Evolutionary conservation across 108 stramenopile genomes (phyloP).

Genomic region (Seminavis robusta): DNA sequence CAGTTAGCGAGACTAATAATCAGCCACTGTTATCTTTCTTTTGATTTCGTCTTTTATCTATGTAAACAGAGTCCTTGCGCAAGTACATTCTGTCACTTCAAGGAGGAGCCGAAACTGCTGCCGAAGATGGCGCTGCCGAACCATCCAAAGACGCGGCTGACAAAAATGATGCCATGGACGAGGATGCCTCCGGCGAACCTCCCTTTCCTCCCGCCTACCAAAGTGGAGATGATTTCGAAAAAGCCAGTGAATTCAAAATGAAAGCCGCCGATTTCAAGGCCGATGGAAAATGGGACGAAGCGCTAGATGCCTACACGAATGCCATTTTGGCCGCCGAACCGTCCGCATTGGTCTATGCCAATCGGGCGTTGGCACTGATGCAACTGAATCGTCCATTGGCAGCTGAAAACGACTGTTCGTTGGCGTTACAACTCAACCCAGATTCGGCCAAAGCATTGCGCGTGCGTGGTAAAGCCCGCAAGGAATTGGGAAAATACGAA

Average conservation of each 20-base stretch:
- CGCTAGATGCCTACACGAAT: slow-evolving; percentile 63
- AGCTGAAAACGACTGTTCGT: slow-evolving; percentile 73
- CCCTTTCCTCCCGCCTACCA: slow-evolving; percentile 56
- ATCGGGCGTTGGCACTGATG: slow-evolving; percentile 74
- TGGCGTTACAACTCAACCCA: slow-evolving; percentile 73
- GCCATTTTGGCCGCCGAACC: slow-evolving; percentile 75
- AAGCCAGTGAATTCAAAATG: slow-evolving; percentile 59
- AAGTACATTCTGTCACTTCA: no score
- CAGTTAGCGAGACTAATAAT: no score
- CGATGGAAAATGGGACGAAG: slow-evolving; percentile 47
- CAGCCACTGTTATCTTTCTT: no score
- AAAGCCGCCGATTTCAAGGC: slow-evolving; percentile 62
- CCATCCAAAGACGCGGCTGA: no score
- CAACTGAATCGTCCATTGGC: slow-evolving; percentile 52
- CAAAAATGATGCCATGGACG: no score
- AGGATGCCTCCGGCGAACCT: slow-evolving; percentile 15
- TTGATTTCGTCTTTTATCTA: no score
- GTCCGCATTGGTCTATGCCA: slow-evolving; percentile 75
- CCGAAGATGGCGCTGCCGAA: no score
- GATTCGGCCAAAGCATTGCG: slow-evolving; percentile 79
- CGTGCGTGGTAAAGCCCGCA: slow-evolving; percentile 55
- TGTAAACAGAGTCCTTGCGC: no score
- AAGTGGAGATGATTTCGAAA: slow-evolving; percentile 65
- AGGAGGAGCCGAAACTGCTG: no score
- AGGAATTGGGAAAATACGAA: slow-evolving; percentile 43